phyloP scores from a whole-genome alignment of 768 basidiomycete species.

The Suillus occidentalis region DNA sequence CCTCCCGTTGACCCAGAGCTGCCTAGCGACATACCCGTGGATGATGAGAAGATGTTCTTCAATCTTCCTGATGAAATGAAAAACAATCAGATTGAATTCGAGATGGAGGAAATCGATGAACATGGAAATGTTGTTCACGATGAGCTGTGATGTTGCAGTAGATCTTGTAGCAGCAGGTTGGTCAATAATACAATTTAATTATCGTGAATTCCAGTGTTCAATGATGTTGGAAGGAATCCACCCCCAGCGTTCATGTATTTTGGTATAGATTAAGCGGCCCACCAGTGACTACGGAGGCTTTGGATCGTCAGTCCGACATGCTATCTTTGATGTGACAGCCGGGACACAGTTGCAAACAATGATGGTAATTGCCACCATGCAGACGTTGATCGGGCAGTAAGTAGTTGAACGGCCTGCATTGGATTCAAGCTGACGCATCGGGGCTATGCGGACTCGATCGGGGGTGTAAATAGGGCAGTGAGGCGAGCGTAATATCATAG shows the following conservation, averaged over 20 bases:
- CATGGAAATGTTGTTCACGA: constrained; percentile 63
- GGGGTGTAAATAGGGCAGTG: not conserved
- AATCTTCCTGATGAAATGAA: constrained; percentile 56
- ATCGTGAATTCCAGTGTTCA: not conserved
- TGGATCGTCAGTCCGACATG: not conserved
- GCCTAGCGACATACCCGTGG: constrained; percentile 37
- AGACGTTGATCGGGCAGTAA: not conserved
- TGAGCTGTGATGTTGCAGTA: constrained; percentile 52
- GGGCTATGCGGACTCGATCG: not conserved
- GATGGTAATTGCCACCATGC: not conserved
- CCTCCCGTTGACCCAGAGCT: constrained; percentile 75
- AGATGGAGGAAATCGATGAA: constrained; percentile 71
- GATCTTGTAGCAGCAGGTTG: not conserved
- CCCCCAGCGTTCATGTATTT: not conserved
- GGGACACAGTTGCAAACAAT: not conserved
- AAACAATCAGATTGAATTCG: constrained; percentile 48
- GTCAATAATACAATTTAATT: not conserved
- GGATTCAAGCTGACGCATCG: not conserved
- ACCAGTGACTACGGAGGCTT: not conserved
- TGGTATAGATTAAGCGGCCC: not conserved
- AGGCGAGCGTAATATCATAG: not conserved
- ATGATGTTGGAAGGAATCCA: not conserved
- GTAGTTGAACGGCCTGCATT: not conserved
- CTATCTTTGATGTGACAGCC: not conserved
- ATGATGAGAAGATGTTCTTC: constrained; percentile 47